These are phyloP conservation scores for Cryphonectria radicalis DNA, from an alignment of 2,329 filamentous ascomycete species.

Conservation along the genomic window DNA sequence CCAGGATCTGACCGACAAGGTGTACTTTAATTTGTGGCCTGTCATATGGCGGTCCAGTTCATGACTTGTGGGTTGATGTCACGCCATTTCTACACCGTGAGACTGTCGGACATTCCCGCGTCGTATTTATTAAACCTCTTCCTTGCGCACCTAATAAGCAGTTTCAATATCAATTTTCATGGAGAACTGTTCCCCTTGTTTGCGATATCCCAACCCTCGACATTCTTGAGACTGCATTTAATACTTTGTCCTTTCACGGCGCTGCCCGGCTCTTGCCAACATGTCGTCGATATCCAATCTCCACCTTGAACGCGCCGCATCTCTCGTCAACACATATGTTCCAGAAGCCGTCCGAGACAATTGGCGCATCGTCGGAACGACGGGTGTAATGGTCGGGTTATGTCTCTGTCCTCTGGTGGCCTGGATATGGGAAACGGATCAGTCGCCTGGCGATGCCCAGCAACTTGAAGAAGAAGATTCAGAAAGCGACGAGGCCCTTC, in stretches of 20 bases:
- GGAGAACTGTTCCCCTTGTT: neutral
- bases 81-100: constrained; percentile 6
- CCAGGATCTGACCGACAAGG: neutral
- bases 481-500: neutral
- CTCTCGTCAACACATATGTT: constrained; percentile 20
- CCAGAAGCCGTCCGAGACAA: constrained; percentile 22
- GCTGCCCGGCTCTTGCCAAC: neutral
- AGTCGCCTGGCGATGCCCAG: neutral
- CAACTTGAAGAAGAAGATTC: neutral
- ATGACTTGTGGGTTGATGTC: constrained; percentile 12
- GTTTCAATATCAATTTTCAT: neutral
- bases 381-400: constrained; percentile 23
- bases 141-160: neutral
- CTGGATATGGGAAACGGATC: constrained; percentile 41
- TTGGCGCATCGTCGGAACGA: constrained; percentile 23
- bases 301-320: constrained; percentile 19
- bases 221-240: neutral
- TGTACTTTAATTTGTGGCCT: neutral
- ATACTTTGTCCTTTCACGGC: neutral
- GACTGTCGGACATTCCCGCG: neutral
- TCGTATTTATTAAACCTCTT: neutral
- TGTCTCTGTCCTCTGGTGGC: constrained; percentile 28
- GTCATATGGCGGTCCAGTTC: neutral
- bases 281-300: constrained; percentile 3
- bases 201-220: neutral